A percentile compares a stretch with the other conserved stretches of the same genome.
phyloP scores from a whole-genome alignment of 176 grass and related monocot species.

The Juncus effusus region DNA sequence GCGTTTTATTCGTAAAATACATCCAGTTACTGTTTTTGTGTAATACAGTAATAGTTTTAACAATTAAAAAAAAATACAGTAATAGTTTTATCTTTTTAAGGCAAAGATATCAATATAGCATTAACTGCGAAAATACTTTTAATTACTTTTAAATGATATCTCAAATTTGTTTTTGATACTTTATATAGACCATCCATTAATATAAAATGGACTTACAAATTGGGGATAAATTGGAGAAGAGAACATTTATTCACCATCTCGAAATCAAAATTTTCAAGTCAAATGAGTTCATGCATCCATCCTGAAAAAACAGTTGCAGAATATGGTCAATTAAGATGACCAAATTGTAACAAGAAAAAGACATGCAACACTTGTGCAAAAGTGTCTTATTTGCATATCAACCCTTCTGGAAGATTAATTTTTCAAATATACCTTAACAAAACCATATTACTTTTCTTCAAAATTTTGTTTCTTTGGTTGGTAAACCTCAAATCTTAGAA shows the following conservation, averaged over 20 bases:
- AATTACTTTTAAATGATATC: too few species aligned
- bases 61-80: too few species aligned
- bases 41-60: too few species aligned
- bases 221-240: conserved; percentile 2
- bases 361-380: conserved; percentile 1
- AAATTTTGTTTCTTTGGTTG: too few species aligned
- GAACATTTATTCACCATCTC: not conserved
- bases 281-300: conserved; percentile 5
- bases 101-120: too few species aligned
- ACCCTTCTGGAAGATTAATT: not conserved
- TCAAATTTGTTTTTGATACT: too few species aligned
- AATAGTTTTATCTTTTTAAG: too few species aligned
- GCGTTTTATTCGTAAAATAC: too few species aligned
- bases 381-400: conserved; percentile 10
- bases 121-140: too few species aligned
- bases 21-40: too few species aligned
- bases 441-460: not conserved
- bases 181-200: too few species aligned
- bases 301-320: conserved; percentile 1
- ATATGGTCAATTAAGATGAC: conserved; percentile 34
- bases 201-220: not conserved
- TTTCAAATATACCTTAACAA: not conserved
- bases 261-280: conserved; percentile 20
- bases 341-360: conserved; percentile 7
- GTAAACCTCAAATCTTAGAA: too few species aligned